These are phyloP conservation scores for Xerophyta viscosa DNA, from an alignment of 106 monocot species.

Conservation along the genomic window DNA sequence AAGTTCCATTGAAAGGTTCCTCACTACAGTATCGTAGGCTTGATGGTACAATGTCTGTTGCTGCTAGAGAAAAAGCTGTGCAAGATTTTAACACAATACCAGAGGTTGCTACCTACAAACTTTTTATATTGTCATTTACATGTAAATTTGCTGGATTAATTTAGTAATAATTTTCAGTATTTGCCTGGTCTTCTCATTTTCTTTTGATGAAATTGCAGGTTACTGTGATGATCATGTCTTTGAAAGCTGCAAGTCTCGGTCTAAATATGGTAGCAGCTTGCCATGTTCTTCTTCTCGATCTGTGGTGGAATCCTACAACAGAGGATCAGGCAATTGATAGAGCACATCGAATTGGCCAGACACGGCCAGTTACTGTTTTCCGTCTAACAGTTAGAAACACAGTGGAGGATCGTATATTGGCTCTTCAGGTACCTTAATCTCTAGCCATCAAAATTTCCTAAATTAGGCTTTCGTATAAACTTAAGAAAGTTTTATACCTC, in stretches of 20 bases:
- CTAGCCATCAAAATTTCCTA: too few species aligned
- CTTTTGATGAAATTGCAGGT: slow-evolving; percentile 28
- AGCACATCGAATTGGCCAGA: slow-evolving; percentile 97
- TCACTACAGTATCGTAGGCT: slow-evolving; percentile 67
- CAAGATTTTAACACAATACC: slow-evolving; percentile 88
- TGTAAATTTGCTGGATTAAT: too few species aligned
- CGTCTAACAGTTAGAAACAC: slow-evolving; percentile 72
- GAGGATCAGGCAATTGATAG: slow-evolving; percentile 98
- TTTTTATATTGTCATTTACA: neutral
- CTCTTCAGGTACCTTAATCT: slow-evolving; percentile 56
- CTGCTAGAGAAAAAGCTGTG: slow-evolving; percentile 78
- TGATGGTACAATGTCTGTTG: slow-evolving; percentile 90
- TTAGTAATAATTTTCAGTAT: too few species aligned
- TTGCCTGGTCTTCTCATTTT: too few species aligned
- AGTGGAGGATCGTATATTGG: slow-evolving; percentile 87
- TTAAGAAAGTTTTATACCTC: too few species aligned
- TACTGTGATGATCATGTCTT: slow-evolving; percentile 92
- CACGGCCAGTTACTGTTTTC: slow-evolving; percentile 80
- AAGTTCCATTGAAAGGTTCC: slow-evolving; percentile 51
- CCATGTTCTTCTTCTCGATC: slow-evolving; percentile 85
- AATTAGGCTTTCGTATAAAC: too few species aligned
- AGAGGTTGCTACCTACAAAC: slow-evolving; percentile 37
- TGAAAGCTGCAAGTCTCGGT: slow-evolving; percentile 95
- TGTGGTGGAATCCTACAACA: slow-evolving; percentile 98
- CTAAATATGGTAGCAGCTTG: slow-evolving; percentile 89